A percentile compares a stretch with the other conserved stretches of the same genome.
Evolutionary conservation across 78 protist genomes (phyloP).

Genomic region (Blattamonas nauphoetae): DNA sequence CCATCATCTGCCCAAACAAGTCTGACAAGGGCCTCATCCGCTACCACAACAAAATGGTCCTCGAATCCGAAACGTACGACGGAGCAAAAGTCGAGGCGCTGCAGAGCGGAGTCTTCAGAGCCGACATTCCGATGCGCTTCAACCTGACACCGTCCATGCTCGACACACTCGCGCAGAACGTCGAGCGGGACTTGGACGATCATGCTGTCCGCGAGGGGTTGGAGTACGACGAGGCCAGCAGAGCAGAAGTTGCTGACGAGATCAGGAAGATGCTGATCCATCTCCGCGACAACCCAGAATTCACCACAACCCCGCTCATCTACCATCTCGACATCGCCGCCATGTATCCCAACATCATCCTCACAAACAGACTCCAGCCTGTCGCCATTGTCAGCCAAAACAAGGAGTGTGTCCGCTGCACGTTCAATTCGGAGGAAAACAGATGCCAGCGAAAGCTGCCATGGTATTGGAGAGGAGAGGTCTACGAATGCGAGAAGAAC

Average conservation of each 20-base stretch:
- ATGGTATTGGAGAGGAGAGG: background rate
- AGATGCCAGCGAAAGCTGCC: background rate
- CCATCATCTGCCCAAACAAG: constrained; percentile 90
- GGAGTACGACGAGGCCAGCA: background rate
- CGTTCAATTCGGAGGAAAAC: constrained; percentile 66
- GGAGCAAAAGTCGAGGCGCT: constrained; percentile 98
- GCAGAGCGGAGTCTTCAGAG: constrained; percentile 34
- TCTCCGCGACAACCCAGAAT: constrained; percentile 51
- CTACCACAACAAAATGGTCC: constrained; percentile 68
- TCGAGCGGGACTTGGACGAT: background rate
- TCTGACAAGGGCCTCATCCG: constrained; percentile 27
- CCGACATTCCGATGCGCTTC: constrained; percentile 66
- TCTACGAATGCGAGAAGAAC: no score
- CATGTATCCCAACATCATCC: constrained; percentile 99
- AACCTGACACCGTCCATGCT: constrained; percentile 25
- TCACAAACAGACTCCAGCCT: constrained; percentile 98
- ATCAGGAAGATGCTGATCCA: constrained; percentile 33
- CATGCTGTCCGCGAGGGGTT: background rate
- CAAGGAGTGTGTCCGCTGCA: constrained; percentile 57
- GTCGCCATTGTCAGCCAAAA: constrained; percentile 67
- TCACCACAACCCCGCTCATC: constrained; percentile 71
- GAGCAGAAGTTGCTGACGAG: constrained; percentile 36
- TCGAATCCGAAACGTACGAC: constrained; percentile 89
- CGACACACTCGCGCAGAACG: background rate
- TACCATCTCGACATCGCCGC: constrained; percentile 97